Evolutionary conservation across 768 basidiomycete genomes (phyloP), one percentile per base, ranked within the genome.

Genomic region (Boletus tylopilopsis): DNA sequence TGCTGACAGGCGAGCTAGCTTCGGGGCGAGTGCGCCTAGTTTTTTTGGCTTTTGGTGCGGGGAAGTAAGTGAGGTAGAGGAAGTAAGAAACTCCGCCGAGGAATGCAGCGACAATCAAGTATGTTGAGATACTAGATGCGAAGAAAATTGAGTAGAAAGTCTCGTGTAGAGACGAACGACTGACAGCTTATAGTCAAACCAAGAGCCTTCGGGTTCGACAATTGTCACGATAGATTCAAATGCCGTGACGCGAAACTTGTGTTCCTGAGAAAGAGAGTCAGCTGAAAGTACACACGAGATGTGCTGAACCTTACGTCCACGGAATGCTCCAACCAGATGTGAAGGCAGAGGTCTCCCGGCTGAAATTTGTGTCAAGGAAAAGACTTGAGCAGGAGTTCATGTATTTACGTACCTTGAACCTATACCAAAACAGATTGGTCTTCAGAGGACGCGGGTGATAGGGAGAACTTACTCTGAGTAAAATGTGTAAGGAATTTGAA

Each of bases 161-260:
- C 15, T 7, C 15, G 16, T 37, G n/a, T 38, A 1, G 33, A 10
- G 7, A 35, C 24, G 53, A 19, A 36, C n/a, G 22, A 70, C 88
- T 37, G 57, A 91, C 90, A 90, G 77, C 65, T 90, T 85, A 60
- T 85, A 74, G 67, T 93, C 90, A 56, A 91, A 81, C 63, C 85
- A 75, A 24, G 88, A 88, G 33, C 78, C 61, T 50, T 85, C 84
- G 16, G 90, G 88, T 63, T 93, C 90, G 32, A 92, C 87, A 29
- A 93, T 73, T 7, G 81, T 84, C 42, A 93, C 78, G 42, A 90
- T 73, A 1, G 84, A 82, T 57, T 92, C 87, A 59, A 81, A 90
- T 0, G 83, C 90, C 4, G 76, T 73, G 37, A 84, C 75, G n/a
- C 78, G 86, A 62, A 77, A 77, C 48, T 69, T 78, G 40, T 76